These are phyloP conservation scores for Chaetoceros tenuissimus DNA, from an alignment of 108 stramenopile genomes.

Conservation along the genomic window DNA sequence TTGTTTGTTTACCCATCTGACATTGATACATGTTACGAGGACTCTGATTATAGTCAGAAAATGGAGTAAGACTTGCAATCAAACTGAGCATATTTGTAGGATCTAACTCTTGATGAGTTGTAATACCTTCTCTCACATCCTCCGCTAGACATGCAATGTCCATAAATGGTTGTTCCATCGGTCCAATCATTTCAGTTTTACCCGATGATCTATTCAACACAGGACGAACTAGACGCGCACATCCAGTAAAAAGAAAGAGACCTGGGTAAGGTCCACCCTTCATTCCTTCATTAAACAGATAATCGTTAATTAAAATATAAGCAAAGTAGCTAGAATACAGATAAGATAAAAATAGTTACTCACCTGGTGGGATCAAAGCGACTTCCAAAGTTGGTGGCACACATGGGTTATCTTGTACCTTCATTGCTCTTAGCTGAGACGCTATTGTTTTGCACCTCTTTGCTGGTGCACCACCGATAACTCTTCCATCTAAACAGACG, in stretches of 20 bases:
- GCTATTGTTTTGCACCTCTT: conserved; percentile 61
- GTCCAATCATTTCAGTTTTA: conserved; percentile 87
- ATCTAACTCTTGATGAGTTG: conserved; percentile 93
- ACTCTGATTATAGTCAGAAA: conserved; percentile 97
- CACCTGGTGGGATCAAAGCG: conserved; percentile 63
- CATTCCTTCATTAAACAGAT: conserved; percentile 9
- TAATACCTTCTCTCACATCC: conserved; percentile 80
- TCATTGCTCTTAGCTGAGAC: conserved; percentile 49
- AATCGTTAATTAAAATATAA: not conserved
- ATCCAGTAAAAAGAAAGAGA: conserved; percentile 80
- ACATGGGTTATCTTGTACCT: conserved; percentile 45
- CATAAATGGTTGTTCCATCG: conserved; percentile 96
- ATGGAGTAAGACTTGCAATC: conserved; percentile 94
- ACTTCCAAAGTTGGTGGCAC: conserved; percentile 71
- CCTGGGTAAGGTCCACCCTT: conserved; percentile 90
- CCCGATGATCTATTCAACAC: conserved; percentile 85
- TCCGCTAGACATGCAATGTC: conserved; percentile 91
- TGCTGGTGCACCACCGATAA: conserved; percentile 54
- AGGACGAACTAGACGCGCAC: conserved; percentile 87
- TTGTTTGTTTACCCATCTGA: conserved; percentile 99
- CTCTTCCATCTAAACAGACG: conserved; percentile 71
- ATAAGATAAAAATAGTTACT: not conserved
- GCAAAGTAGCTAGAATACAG: not conserved
- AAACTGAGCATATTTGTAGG: conserved; percentile 96
- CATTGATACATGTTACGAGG: conserved; percentile 99